Base-by-base conservation (phyloP, 768 basidiomycete species). In the Sporobolomyces pararoseus region DNA sequence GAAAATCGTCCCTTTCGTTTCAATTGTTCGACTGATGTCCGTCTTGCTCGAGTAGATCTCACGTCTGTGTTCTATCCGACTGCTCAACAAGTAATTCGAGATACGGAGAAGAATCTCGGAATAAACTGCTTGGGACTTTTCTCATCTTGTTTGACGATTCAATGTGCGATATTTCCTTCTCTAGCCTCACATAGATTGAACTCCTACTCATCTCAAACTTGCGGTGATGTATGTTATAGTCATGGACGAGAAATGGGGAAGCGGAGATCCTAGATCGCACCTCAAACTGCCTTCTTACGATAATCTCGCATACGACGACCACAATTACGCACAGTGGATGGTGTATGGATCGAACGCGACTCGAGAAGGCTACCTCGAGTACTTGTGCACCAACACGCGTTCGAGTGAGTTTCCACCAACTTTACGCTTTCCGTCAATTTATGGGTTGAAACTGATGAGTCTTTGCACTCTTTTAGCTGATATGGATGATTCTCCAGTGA, bases 11-110 rank as follows among this genome's bases (percentile, higher is more conserved):
- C 2, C 32, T 4, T 42, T 49, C 44, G 4, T 34, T 23, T 25
- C 27, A 34, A 17, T 6, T 31, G 39, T 17, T 42, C 39, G 17
- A 2, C 55, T 57, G 2, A 25, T 46, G 23, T 4, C 42, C 29
- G 44, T 37, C 57, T 5, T 9, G 23, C 16, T 55, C 4, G 12
- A 1, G 27, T 17, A 59, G 65, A 66, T 34, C 50, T 69, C 27
- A 34, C 47, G 9, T 57, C 52, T 29, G 49, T 44, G 10, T 69
- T 52, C 68, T 69, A 69, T 21, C 68, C 68, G 7, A 31, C n/a
- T 21, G 62, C 62, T 2, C 62, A 64, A 21, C 37, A 63, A n/a
- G 62, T 54, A 2, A 58, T 69, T 6, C 47, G 68, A 7, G 68
- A 57, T 13, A 50, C 62, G 14, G 68, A 69, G 25, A 17, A 4